A percentile compares a stretch with the other conserved stretches of the same genome.
Evolutionary conservation across 139 green algal species (phyloP).

Genomic region (Chlorella sp.): DNA sequence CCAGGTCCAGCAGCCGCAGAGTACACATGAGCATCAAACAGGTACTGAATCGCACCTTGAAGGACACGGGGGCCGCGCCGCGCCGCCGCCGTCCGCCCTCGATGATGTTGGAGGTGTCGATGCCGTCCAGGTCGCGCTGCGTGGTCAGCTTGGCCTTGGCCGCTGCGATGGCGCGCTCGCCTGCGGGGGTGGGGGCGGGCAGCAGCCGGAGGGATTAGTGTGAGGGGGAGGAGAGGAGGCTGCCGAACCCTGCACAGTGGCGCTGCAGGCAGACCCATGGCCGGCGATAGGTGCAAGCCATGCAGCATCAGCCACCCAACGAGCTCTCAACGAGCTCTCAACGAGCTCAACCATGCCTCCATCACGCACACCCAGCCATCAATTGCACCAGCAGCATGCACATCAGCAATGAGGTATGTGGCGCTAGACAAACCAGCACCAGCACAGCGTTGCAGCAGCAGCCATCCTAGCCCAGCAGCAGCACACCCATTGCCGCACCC

Average conservation of each 20-base stretch:
- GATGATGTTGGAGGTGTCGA: slow-evolving; percentile 83
- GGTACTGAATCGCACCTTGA: background rate
- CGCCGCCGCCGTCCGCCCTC: slow-evolving; percentile 37
- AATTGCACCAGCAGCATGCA: too few species aligned
- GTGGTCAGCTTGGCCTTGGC: slow-evolving; percentile 52
- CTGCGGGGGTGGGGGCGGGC: background rate
- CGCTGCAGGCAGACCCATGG: background rate
- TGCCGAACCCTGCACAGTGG: background rate
- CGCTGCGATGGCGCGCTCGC: slow-evolving; percentile 20
- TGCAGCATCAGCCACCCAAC: background rate
- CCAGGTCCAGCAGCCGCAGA: too few species aligned
- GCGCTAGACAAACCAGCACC: background rate
- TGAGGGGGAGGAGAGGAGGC: background rate
- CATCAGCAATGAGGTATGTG: too few species aligned
- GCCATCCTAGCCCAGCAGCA: background rate
- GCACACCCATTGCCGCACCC: background rate
- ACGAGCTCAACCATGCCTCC: too few species aligned
- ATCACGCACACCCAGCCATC: too few species aligned
- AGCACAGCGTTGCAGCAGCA: background rate
- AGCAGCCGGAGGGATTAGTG: background rate
- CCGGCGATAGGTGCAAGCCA: background rate
- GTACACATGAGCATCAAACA: too few species aligned
- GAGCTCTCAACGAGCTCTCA: too few species aligned
- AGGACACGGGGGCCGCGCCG: slow-evolving; percentile 33
- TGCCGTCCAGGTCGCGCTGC: slow-evolving; percentile 75